Base-by-base conservation (phyloP, 2,329 filamentous ascomycete species). In the Celoporthe dispersa region DNA sequence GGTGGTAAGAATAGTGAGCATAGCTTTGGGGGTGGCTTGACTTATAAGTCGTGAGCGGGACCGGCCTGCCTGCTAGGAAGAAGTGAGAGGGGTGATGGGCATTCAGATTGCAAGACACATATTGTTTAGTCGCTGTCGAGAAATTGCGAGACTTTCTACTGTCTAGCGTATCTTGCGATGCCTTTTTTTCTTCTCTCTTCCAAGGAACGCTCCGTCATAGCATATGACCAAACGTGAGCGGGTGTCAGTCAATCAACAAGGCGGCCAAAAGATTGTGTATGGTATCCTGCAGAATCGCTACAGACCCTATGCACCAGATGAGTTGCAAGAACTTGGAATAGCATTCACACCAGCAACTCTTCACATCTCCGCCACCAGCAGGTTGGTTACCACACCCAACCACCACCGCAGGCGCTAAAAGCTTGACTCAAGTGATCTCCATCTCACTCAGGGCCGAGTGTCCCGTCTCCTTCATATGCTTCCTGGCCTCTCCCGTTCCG, bases 391-490 rank as follows among this genome's bases (percentile, higher is more conserved):
- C n/a, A n/a, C 28, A 33, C 11, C n/a, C 55, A 12, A 35, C 53
- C 25, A 57, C n/a, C 53, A 57, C n/a, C 7, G 9, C 11, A 22
- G 2, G 0, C 8, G 25, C 19, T 25, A 9, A 22, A 33, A 6
- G 39, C 16, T 16, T 16, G 33, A 22, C 2, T 48, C 70, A 73
- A n/a, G 74, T 66, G 39, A 78, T 76, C 48, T 72, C 66, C 76
- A 80, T 74, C 72, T 80, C 79, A 8, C 75, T 77, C 71, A 84
- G 84, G 48, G 74, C 75, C 19, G 81, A 83, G 77, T 92, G 90
- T 0, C 88, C 87, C 1, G 89, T 91, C 72, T 87, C 84, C 72
- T 81, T 83, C 12, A 90, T 90, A 77, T 94, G 92, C 73, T 85
- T 81, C 22, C 85, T 81, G 1, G 91, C 89, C 68, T 86, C 88